Evolutionary conservation across 441 rosid genomes (phyloP), one percentile per base, ranked within the genome.

Genomic region (Populus hybrid): DNA sequence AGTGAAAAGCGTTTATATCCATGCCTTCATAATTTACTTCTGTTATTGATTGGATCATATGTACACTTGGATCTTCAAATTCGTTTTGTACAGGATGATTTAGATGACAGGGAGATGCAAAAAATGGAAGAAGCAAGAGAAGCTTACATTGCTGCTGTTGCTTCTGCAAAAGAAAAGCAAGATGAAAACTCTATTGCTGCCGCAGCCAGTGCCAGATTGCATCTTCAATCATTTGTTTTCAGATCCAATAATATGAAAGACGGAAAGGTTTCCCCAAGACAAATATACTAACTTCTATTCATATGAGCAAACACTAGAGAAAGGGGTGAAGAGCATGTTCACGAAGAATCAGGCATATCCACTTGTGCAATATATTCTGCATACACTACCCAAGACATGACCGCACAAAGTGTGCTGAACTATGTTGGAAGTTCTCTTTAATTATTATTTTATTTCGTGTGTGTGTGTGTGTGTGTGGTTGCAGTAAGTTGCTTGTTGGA

Each of bases 71-170:
- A 36, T 28, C 21, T 57, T 73, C n/a, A 46, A 46, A 46, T 46
- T 6, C 9, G 35, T 28, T 63, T 78, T 50, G 36, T 38, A 57
- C 82, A 95, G 99, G 95, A 87, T 70, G 85, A 89, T 80, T 69
- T 83, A 23, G 86, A 85, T 76, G 89, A 83, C n/a, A 50, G 30
- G 23, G 90, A 87, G 66, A 82, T 82, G 82, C 87, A 82, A 81
- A 82, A 82, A 79, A 87, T 93, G 89, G 97, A 95, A 87, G 95
- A 91, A 82, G 98, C 96, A 57, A 88, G 94, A 81, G 74, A 82
- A 82, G 91, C 93, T 8, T 95, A 93, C 77, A 53, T 88, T 73
- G 85, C 87, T 74, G 96, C 99, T 23, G 85, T 92, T 80, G 89
- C 83, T 20, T 77, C 81, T 4, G 92, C 90, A 59, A 92, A 89